phyloP scores from a whole-genome alignment of 805 yeast genomes.

The Yarrowia divulgata region DNA sequence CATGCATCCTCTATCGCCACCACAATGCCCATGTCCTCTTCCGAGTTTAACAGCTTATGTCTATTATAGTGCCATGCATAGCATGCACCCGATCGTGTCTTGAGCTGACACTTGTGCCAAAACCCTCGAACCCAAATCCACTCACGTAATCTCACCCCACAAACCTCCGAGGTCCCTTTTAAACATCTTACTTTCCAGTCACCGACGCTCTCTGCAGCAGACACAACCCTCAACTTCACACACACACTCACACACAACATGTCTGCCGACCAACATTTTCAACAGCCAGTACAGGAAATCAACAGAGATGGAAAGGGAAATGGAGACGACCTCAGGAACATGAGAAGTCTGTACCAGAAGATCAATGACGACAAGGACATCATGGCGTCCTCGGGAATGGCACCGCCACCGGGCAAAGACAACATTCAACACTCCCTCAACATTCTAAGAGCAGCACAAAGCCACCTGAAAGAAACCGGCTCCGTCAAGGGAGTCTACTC shows the following conservation, averaged over 20 bases:
- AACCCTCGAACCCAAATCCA: neutral
- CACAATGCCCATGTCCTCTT: neutral
- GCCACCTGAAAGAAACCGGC: slow-evolving; percentile 29
- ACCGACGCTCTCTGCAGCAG: no score
- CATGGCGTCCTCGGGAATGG: neutral
- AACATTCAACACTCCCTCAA: slow-evolving; percentile 29
- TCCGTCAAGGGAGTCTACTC: slow-evolving; percentile 29
- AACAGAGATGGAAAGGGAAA: neutral
- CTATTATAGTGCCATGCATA: slow-evolving; percentile 1
- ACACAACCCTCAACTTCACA: no score
- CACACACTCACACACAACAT: neutral
- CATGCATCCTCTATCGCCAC: neutral
- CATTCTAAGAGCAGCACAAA: slow-evolving; percentile 30
- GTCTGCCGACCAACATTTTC: neutral
- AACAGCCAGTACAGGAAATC: neutral
- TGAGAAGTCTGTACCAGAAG: slow-evolving; percentile 21
- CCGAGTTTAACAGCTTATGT: neutral
- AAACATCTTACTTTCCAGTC: neutral
- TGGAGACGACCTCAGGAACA: slow-evolving; percentile 27
- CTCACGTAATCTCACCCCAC: slow-evolving; percentile 22
- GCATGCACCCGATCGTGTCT: slow-evolving; percentile 33
- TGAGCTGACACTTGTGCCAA: slow-evolving; percentile 13
- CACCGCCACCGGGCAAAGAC: slow-evolving; percentile 3
- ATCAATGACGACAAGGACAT: slow-evolving; percentile 14
- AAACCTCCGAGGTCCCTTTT: neutral